These are phyloP conservation scores for Firmiana major DNA, from an alignment of 345 rosid genomes.

Conservation along the genomic window DNA sequence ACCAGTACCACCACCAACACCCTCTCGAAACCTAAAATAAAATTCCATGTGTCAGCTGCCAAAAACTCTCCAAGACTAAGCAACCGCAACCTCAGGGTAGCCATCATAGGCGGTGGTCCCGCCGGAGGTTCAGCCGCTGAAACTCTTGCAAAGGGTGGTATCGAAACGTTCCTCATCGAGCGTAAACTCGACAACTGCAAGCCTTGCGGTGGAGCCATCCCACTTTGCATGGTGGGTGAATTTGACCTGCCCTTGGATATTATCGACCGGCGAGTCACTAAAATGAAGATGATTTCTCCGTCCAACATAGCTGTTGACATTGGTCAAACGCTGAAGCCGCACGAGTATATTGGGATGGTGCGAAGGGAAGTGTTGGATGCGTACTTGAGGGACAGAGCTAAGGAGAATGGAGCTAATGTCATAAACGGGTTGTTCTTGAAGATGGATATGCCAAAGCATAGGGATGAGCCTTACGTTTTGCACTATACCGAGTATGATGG, in stretches of 20 bases:
- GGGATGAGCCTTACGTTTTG: slow-evolving; percentile 58
- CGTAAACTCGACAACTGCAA: slow-evolving; percentile 90
- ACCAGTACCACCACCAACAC: slow-evolving; percentile 16
- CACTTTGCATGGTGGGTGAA: slow-evolving; percentile 95
- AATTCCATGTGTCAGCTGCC: slow-evolving; percentile 39
- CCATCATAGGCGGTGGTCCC: slow-evolving; percentile 91
- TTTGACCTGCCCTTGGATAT: slow-evolving; percentile 90
- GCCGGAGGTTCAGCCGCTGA: slow-evolving; percentile 87
- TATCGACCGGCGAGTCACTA: slow-evolving; percentile 79
- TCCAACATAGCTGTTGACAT: slow-evolving; percentile 95
- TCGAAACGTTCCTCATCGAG: slow-evolving; percentile 80
- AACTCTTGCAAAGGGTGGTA: slow-evolving; percentile 75
- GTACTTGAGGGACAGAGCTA: slow-evolving; percentile 73
- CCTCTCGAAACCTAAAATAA: not conserved
- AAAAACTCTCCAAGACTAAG: slow-evolving; percentile 57
- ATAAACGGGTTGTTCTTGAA: slow-evolving; percentile 82
- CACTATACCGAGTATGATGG: slow-evolving; percentile 89
- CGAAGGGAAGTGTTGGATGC: slow-evolving; percentile 78
- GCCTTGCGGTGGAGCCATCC: slow-evolving; percentile 96
- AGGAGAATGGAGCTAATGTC: slow-evolving; percentile 65
- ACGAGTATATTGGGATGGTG: slow-evolving; percentile 98
- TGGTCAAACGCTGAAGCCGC: slow-evolving; percentile 88
- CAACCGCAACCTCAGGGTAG: slow-evolving; percentile 76
- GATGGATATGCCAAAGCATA: slow-evolving; percentile 64
- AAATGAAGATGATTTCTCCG: slow-evolving; percentile 97